A percentile compares a stretch with the other conserved stretches of the same genome.
Evolutionary conservation across 2,329 filamentous ascomycete species (phyloP).

Genomic region (Fusarium agapanthi): DNA sequence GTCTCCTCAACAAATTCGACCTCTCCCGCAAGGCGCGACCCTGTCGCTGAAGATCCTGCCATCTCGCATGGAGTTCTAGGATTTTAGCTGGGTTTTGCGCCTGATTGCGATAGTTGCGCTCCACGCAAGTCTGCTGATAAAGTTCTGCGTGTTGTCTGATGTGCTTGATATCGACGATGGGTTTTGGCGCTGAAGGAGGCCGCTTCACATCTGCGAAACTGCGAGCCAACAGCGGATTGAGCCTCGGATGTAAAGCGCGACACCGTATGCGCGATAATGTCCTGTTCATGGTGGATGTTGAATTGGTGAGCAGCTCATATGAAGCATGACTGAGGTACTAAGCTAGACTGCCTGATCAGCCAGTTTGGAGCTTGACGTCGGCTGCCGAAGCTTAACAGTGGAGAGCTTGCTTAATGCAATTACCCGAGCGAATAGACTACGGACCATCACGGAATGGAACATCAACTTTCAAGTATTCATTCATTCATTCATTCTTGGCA

Average conservation of each 20-base stretch:
- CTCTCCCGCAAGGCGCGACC: constrained; percentile 70
- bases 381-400: constrained; percentile 30
- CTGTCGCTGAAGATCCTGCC: constrained; percentile 67
- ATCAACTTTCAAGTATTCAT: not conserved
- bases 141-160: constrained; percentile 86
- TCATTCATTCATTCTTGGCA: constrained; percentile 8
- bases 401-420: constrained; percentile 43
- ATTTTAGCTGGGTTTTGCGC: constrained; percentile 65
- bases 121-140: constrained; percentile 82
- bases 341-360: constrained; percentile 6
- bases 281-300: constrained; percentile 45
- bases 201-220: constrained; percentile 50
- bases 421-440: constrained; percentile 38
- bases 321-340: constrained; percentile 17
- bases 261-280: constrained; percentile 41
- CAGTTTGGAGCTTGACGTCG: constrained; percentile 28
- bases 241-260: constrained; percentile 29
- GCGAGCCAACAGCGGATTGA: constrained; percentile 22
- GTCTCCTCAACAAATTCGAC: constrained; percentile 68
- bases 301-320: constrained; percentile 36
- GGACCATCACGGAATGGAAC: constrained; percentile 23
- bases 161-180: constrained; percentile 83
- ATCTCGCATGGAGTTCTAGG: constrained; percentile 62
- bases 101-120: constrained; percentile 79
- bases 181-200: constrained; percentile 79